Conservation (phyloP, 768 basidiomycete species). For the Ephemerocybe angulata region DNA sequence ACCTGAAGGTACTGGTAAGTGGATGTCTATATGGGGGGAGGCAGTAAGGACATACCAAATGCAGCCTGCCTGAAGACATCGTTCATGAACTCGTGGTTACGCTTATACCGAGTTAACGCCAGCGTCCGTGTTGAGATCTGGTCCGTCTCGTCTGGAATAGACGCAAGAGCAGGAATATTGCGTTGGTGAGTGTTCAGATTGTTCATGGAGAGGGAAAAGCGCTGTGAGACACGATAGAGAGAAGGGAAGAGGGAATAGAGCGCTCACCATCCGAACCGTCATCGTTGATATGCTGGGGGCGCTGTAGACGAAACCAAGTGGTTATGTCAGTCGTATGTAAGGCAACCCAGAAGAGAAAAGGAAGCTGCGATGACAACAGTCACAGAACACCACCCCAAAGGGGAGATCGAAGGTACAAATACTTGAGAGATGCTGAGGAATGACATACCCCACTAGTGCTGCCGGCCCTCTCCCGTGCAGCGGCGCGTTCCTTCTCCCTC, state of each 20-base stretch:
- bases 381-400: background rate
- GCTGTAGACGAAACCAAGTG: constrained; percentile 18
- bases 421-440: background rate
- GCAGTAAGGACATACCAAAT: constrained; percentile 40
- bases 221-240: background rate
- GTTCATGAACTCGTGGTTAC: constrained; percentile 84
- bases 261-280: constrained; percentile 57
- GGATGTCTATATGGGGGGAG: no score
- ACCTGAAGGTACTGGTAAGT: constrained; percentile 26
- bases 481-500: constrained; percentile 31
- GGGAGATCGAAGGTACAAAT: background rate
- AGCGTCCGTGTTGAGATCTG: constrained; percentile 69
- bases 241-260: background rate
- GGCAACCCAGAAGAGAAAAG: background rate
- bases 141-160: constrained; percentile 55
- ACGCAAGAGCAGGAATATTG: background rate
- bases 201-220: background rate
- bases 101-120: constrained; percentile 66
- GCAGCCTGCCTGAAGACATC: constrained; percentile 75
- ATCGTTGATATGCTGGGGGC: constrained; percentile 48
- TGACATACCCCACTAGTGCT: constrained; percentile 38
- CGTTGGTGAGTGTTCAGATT: background rate
- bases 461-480: constrained; percentile 38
- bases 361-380: background rate
- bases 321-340: background rate